These are phyloP conservation scores for Cryomyces minteri DNA, from an alignment of 495 filamentous ascomycete species.

Conservation along the genomic window DNA sequence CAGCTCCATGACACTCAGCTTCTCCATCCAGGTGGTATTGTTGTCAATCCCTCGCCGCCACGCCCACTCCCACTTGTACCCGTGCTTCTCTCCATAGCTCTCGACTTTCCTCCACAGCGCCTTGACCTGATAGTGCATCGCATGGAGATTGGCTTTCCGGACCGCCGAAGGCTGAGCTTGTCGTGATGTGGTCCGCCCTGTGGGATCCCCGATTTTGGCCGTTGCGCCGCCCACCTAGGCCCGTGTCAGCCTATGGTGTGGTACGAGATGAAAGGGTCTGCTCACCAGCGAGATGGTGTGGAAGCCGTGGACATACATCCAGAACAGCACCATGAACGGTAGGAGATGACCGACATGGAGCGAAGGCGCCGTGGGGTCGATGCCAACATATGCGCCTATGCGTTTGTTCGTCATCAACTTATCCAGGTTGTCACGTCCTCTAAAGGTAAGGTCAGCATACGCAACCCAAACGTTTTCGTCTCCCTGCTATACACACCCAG, in stretches of 20 bases:
- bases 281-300: slow-evolving; percentile 48
- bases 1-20: slow-evolving; percentile 48
- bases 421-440: slow-evolving; percentile 45
- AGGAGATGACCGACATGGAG: slow-evolving; percentile 86
- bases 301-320: slow-evolving; percentile 78
- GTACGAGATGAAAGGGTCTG: not conserved
- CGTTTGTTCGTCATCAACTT: slow-evolving; percentile 48
- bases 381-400: slow-evolving; percentile 67
- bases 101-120: slow-evolving; percentile 56
- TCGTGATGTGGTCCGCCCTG: slow-evolving; percentile 50
- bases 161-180: slow-evolving; percentile 32
- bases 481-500: slow-evolving; percentile 41
- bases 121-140: slow-evolving; percentile 67
- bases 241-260: not conserved
- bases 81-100: slow-evolving; percentile 27
- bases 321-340: slow-evolving; percentile 85
- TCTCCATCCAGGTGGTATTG: slow-evolving; percentile 69
- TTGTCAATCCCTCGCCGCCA: slow-evolving; percentile 52
- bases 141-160: slow-evolving; percentile 48
- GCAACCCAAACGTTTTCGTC: not conserved
- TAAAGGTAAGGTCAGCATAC: slow-evolving; percentile 12
- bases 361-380: slow-evolving; percentile 84
- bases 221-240: slow-evolving; percentile 65
- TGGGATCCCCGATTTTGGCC: slow-evolving; percentile 74
- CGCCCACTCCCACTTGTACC: slow-evolving; percentile 28